A percentile compares a stretch with the other conserved stretches of the same genome.
Evolutionary conservation across 2,329 filamentous ascomycete species (phyloP).

Genomic region (Thelonectria rubi): DNA sequence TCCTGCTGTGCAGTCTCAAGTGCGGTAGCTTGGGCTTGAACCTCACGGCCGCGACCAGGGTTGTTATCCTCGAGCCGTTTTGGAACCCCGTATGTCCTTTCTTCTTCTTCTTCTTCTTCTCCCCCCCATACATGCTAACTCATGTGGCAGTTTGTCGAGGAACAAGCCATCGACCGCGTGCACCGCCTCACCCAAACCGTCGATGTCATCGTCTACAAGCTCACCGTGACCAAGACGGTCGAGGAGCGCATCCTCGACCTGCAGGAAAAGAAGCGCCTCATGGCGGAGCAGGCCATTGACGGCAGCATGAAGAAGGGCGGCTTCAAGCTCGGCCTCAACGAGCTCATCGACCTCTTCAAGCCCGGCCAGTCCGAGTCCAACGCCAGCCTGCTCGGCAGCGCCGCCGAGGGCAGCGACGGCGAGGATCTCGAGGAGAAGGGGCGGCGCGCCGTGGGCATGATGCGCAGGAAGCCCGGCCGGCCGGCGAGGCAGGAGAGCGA

Average conservation of each 20-base stretch:
- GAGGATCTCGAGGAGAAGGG: constrained; percentile 30
- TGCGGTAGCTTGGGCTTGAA: constrained; percentile 94
- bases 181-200: constrained; percentile 97
- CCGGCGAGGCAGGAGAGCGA: constrained; percentile 47
- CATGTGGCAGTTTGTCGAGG: constrained; percentile 81
- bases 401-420: constrained; percentile 28
- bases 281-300: constrained; percentile 93
- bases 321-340: constrained; percentile 88
- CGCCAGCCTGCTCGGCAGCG: constrained; percentile 31
- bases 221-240: constrained; percentile 86
- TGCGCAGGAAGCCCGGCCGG: constrained; percentile 40
- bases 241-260: constrained; percentile 95
- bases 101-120: background rate
- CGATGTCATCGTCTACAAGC: constrained; percentile 93
- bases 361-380: constrained; percentile 58
- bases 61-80: constrained; percentile 96
- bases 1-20: constrained; percentile 92
- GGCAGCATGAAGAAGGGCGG: constrained; percentile 75
- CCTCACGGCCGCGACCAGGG: constrained; percentile 89
- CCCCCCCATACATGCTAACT: constrained; percentile 15
- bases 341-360: constrained; percentile 91
- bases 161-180: constrained; percentile 97
- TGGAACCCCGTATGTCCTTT: constrained; percentile 85
- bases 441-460: constrained; percentile 35
- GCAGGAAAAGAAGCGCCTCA: constrained; percentile 90